A percentile compares a stretch with the other conserved stretches of the same genome.
These are phyloP conservation scores for Leishmania turanica DNA, from an alignment of 208 protist genomes.

Conservation along the genomic window DNA sequence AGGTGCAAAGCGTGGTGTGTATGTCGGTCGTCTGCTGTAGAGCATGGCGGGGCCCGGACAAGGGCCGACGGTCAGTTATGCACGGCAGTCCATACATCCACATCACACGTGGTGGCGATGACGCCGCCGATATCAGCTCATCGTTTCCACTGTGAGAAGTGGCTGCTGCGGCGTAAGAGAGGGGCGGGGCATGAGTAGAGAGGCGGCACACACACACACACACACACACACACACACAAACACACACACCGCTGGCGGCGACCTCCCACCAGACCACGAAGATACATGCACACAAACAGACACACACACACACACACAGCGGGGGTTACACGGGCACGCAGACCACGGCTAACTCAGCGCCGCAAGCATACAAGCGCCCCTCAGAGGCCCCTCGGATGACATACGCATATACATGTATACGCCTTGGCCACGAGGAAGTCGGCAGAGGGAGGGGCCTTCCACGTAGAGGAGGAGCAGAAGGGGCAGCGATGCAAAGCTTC, in stretches of 20 bases:
- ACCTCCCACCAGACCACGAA: not conserved
- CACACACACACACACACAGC: not conserved
- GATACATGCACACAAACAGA: not conserved
- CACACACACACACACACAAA: slow-evolving; percentile 1
- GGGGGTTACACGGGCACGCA: not conserved
- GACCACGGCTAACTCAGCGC: not conserved
- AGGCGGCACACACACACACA: not conserved
- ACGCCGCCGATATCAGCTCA: not conserved
- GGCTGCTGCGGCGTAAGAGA: not conserved
- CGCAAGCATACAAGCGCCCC: not conserved
- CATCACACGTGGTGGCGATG: not conserved
- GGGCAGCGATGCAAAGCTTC: not conserved
- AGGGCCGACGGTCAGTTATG: not conserved
- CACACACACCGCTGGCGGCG: not conserved
- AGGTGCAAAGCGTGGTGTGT: not conserved
- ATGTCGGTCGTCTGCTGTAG: not conserved
- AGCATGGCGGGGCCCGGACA: not conserved
- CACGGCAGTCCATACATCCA: not conserved
- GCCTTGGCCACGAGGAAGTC: not conserved
- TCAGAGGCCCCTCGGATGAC: not conserved
- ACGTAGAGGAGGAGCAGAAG: not conserved
- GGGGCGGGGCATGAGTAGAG: not conserved
- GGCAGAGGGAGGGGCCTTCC: not conserved
- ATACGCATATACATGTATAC: not conserved
- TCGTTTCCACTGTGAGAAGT: not conserved